Percentiles rank a stretch among this genome's conserved stretches.
Conservation (phyloP, 2,329 filamentous ascomycete species). For the Harringtonia aguacate region DNA sequence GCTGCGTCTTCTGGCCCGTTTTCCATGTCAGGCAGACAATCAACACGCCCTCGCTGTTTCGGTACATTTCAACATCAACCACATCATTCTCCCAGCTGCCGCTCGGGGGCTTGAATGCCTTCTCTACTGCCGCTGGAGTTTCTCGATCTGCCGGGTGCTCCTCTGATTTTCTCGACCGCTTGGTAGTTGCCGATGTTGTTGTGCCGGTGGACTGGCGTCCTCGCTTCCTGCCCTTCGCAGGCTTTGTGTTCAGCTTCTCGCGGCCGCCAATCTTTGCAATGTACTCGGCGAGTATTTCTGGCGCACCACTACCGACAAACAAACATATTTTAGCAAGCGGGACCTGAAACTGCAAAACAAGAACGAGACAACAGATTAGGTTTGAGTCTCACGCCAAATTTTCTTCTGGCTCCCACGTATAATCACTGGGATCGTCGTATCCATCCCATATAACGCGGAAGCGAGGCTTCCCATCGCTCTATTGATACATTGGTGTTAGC, state of each 20-base stretch:
- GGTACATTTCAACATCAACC: constrained; percentile 58
- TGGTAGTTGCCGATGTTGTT: constrained; percentile 23
- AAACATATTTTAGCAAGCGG: neutral
- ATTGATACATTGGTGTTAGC: neutral
- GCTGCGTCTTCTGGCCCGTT: constrained; percentile 62
- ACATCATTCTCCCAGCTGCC: constrained; percentile 73
- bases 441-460: constrained; percentile 78
- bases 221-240: constrained; percentile 46
- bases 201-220: constrained; percentile 31
- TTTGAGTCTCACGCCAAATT: constrained; percentile 47
- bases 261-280: constrained; percentile 52
- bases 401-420: constrained; percentile 70
- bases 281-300: constrained; percentile 54
- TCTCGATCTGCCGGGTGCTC: constrained; percentile 37
- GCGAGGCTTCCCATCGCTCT: constrained; percentile 34
- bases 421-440: constrained; percentile 57
- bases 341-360: neutral
- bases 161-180: constrained; percentile 36
- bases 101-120: constrained; percentile 53
- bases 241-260: constrained; percentile 39
- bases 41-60: constrained; percentile 51
- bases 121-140: constrained; percentile 32
- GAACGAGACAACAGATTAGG: too few relatives aligned
- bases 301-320: constrained; percentile 39
- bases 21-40: constrained; percentile 66